These are phyloP conservation scores for Lactarius deliciosus DNA, from an alignment of 768 basidiomycete genomes.

Conservation along the genomic window DNA sequence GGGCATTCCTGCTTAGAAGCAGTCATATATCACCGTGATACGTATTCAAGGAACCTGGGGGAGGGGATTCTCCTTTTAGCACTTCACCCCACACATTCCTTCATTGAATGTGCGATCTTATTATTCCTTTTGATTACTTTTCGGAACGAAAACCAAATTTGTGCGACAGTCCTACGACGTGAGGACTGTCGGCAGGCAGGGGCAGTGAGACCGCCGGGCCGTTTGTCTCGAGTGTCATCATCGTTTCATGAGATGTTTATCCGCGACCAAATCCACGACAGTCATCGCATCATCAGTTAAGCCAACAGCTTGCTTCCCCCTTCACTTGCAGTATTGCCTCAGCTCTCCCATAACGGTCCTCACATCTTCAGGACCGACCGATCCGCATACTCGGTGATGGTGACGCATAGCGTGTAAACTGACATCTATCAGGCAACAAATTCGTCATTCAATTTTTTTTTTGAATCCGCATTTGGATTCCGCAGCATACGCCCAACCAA, in stretches of 20 bases:
- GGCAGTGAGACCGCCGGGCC: background rate
- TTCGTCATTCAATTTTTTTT: background rate
- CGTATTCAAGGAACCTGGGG: conserved; percentile 6
- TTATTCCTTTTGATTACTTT: background rate
- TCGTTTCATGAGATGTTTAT: background rate
- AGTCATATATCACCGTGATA: background rate
- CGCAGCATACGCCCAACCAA: background rate
- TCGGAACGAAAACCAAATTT: background rate
- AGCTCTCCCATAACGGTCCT: background rate
- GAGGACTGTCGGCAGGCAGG: background rate
- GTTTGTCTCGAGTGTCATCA: background rate
- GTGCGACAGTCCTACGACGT: background rate
- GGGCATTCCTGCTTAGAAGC: background rate
- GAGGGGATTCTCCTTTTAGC: background rate
- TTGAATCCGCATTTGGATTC: background rate
- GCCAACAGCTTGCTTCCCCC: background rate
- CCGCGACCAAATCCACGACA: no score
- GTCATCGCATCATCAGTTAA: background rate
- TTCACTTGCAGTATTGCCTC: background rate
- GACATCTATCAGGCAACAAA: background rate
- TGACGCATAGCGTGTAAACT: background rate
- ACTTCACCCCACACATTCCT: background rate
- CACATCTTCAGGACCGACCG: background rate
- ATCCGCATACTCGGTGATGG: background rate
- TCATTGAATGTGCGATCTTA: background rate